Conservation (phyloP, 2,329 filamentous ascomycete genomes). For the Exophiala dermatitidis region DNA sequence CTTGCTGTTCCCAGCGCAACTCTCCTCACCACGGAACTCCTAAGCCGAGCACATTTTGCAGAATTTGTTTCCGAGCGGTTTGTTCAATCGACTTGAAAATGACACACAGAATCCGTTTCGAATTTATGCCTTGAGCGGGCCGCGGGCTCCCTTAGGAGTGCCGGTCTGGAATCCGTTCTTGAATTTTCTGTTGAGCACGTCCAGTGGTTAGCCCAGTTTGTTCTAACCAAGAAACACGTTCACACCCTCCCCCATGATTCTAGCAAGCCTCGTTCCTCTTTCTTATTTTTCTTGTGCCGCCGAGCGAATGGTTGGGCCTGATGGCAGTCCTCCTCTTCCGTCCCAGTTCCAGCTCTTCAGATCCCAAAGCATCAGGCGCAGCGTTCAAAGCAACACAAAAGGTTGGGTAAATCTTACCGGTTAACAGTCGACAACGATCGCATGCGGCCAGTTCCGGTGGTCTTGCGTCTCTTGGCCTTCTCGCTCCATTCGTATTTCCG, state of each 20-base stretch:
- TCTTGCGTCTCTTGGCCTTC: slow-evolving; percentile 99
- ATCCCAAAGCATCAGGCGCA: no score
- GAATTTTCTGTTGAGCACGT: slow-evolving; percentile 53
- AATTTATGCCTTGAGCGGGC: slow-evolving; percentile 45
- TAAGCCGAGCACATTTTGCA: not conserved
- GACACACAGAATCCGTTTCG: slow-evolving; percentile 8
- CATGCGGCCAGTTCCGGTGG: slow-evolving; percentile 92
- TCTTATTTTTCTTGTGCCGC: no score
- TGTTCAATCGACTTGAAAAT: not conserved
- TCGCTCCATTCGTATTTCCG: slow-evolving; percentile 99
- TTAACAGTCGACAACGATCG: slow-evolving; percentile 87
- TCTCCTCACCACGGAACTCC: not conserved
- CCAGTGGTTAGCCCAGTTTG: not conserved
- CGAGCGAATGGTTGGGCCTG: no score
- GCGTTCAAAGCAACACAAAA: no score
- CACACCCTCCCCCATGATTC: not conserved
- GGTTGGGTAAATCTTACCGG: slow-evolving; percentile 41
- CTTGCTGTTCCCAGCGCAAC: not conserved
- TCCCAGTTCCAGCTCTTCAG: no score
- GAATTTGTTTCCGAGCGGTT: not conserved
- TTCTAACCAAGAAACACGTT: not conserved
- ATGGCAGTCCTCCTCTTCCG: no score
- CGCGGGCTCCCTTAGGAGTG: slow-evolving; percentile 72
- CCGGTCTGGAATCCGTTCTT: slow-evolving; percentile 97
- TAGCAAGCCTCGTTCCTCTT: no score